Base-by-base conservation (phyloP, 257 asterid species). In the Nicotiana attenuata region DNA sequence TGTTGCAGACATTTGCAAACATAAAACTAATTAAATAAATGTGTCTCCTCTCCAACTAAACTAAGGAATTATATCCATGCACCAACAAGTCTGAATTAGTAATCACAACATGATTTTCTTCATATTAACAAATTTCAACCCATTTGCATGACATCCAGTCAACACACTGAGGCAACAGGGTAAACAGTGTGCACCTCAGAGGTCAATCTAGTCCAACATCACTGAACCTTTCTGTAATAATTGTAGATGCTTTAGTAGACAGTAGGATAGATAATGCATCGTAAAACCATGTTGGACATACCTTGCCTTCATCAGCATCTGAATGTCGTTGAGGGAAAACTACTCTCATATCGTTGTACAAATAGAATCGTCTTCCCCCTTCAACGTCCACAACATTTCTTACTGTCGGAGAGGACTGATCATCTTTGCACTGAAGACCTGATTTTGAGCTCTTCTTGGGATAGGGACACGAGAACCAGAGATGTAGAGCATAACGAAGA, bases 241-340 rank as follows among this genome's bases (percentile, higher is more conserved):
- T 3, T 59, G 59, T 11, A 79, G 17, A 79, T 41, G 50, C 19
- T 61, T 79, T 65, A 41, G 71, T 14, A 17, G 31, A 29, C 55
- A 13, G 61, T 33, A 35, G 26, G 17, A 41, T 29, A 4, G 45
- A 55, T 31, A 76, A 80, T 5, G n/a, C 80, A 22, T 41, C 11
- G 10, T 57, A 85, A 68, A 22, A 80, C 78, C 35, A 35, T 57
- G 41, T 22, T 71, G 61, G n/a, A 83, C 90, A 63, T 91, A 95
- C 98, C 98, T 95, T 93, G 83, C 98, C 98, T 89, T 95, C 98
- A 55, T 95, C 98, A 26, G 97, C 86, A 88, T 95, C 98, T 5
- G 98, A 90, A 83, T 95, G 98, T 76, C 98, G 97, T 76, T 93
- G 98, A 82, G 98, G 98, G 84, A 95, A 95, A 79, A 95, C 98